Conservation (phyloP, 2,329 filamentous ascomycete species). For the Alternaria rosae region DNA sequence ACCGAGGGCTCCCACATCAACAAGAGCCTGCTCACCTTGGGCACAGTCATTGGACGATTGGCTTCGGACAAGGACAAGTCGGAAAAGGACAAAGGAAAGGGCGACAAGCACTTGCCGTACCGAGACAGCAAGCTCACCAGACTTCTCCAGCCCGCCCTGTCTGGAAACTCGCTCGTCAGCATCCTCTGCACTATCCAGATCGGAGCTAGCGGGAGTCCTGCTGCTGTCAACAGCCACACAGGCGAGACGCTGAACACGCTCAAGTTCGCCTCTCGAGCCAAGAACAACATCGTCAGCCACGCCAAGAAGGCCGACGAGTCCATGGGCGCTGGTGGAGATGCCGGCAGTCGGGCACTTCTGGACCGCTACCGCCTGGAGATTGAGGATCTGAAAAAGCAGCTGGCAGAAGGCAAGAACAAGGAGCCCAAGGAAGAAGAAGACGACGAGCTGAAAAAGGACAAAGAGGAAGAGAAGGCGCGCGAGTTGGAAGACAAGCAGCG, state of each 20-base stretch:
- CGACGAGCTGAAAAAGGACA: constrained; percentile 65
- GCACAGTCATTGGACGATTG: constrained; percentile 92
- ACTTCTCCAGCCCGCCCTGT: constrained; percentile 88
- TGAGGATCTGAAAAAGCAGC: constrained; percentile 76
- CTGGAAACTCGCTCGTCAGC: constrained; percentile 92
- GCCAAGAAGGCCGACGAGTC: constrained; percentile 95
- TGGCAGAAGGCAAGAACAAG: constrained; percentile 73
- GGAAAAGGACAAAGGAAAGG: constrained; percentile 75
- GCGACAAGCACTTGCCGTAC: constrained; percentile 94
- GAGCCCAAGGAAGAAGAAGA: constrained; percentile 65
- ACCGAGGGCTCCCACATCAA: constrained; percentile 98
- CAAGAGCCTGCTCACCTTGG: constrained; percentile 92
- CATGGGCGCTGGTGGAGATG: constrained; percentile 76
- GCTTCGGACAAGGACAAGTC: constrained; percentile 84
- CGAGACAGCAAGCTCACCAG: constrained; percentile 97
- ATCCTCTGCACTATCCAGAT: constrained; percentile 97
- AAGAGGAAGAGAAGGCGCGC: constrained; percentile 72
- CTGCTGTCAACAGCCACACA: constrained; percentile 76
- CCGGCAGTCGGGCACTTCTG: constrained; percentile 83
- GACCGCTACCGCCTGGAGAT: constrained; percentile 97
- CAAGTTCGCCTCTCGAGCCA: constrained; percentile 94
- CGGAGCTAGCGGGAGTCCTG: constrained; percentile 75
- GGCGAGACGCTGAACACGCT: constrained; percentile 93
- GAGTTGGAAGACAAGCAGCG: constrained; percentile 79
- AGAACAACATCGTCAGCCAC: constrained; percentile 97